Base-by-base conservation (phyloP, 2,329 filamentous ascomycete genomes). In the Fusarium dimerum region DNA sequence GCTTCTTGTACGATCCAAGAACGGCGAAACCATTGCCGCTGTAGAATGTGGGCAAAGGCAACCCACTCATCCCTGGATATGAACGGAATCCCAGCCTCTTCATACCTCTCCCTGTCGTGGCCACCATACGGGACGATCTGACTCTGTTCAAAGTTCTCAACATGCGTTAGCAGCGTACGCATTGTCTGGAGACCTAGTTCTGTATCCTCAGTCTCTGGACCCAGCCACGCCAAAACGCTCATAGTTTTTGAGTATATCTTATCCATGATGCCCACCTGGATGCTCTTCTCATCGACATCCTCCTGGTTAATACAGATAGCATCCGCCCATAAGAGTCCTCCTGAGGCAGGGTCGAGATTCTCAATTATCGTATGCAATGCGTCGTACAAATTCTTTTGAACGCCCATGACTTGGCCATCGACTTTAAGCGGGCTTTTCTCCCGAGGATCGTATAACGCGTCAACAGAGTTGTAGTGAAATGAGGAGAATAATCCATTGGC, bases 251-350 rank as follows among this genome's bases (percentile, higher is more conserved):
- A 58, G 52, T 68, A 71, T 15, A 67, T 70, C 34, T 53, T 48
- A 10, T 65, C 61, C 67, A 69, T 69, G 45, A 66, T 59, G 16
- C 43, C 54, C 6, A 68, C 67, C 46, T 69, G 67, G 0, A 26
- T 11, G 45, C 61, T 62, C 46, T 67, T 66, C 47, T 69, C 66
- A 0, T 48, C 48, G 1, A 59, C 29, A n/a, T 68, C 59, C 5
- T 32, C 16, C 52, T 68, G 64, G 46, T 68, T 62, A 43, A 69
- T 68, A 50, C 67, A 69, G 2, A 68, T 56, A 1, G 67, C 66
- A 32, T 69, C 67, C 0, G 62, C 62, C 68, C 67, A 70, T 12
- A 69, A 45, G 30, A 63, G 40, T 12, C 46, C 46, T 15, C 59
- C 52, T 2, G 55, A 43, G 5, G 45, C 43, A 15, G 40, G 16